A percentile compares a stretch with the other conserved stretches of the same genome.
Evolutionary conservation across 2,329 filamentous ascomycete species (phyloP).

Genomic region (Lithohypha guttulata): DNA sequence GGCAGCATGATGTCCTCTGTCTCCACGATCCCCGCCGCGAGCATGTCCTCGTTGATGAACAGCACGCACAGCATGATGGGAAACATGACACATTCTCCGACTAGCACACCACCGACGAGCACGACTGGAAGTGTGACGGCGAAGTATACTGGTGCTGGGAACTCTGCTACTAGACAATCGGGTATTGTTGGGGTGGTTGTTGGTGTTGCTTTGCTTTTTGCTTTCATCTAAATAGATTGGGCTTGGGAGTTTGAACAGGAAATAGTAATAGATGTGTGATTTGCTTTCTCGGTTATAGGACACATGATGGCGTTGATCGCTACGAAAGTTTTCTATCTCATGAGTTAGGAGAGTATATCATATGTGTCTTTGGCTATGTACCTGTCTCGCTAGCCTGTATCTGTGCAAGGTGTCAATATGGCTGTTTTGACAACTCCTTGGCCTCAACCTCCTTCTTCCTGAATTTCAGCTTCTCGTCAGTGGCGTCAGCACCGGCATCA

Average conservation of each 20-base stretch:
- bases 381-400: no score
- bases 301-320: no score
- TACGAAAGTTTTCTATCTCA: no score
- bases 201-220: slow-evolving; percentile 3
- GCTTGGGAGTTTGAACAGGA: background rate
- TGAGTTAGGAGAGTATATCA: no score
- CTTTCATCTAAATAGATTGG: slow-evolving; percentile 1
- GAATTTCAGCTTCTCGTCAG: no score
- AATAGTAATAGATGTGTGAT: no score
- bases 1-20: background rate
- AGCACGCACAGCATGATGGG: background rate
- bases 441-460: no score
- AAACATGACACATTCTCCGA: background rate
- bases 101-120: background rate
- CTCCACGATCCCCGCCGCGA: background rate
- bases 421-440: no score
- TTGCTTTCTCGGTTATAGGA: no score
- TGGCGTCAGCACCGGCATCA: no score
- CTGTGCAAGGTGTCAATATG: no score
- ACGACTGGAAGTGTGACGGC: background rate
- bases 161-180: background rate
- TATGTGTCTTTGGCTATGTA: no score
- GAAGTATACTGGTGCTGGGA: slow-evolving; percentile 6
- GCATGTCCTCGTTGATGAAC: background rate
- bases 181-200: slow-evolving; percentile 2